phyloP scores from a whole-genome alignment of 1,284 basidiomycete genomes.

The Austroboletus sp. region DNA sequence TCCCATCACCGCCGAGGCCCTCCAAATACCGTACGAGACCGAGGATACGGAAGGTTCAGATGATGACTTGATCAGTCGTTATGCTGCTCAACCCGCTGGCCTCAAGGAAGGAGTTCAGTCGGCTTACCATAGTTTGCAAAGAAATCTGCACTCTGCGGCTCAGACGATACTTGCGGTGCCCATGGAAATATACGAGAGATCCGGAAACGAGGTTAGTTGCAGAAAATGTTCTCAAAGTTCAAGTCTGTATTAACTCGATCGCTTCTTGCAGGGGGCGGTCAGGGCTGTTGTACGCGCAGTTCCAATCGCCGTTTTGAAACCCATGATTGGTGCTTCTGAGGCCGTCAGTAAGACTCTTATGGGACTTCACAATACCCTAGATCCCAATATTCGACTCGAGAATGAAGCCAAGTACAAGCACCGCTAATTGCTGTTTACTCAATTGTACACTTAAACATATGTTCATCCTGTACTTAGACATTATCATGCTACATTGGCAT shows the following conservation, averaged over 20 bases:
- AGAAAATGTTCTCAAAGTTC: not conserved
- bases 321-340: conserved; percentile 94
- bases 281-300: conserved; percentile 91
- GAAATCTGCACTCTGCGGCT: conserved; percentile 85
- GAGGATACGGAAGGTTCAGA: conserved; percentile 36
- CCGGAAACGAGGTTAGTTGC: conserved; percentile 69
- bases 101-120: conserved; percentile 84
- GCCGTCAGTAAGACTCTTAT: conserved; percentile 92
- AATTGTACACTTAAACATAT: conserved; percentile 19
- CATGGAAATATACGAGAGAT: conserved; percentile 96
- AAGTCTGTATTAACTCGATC: not conserved
- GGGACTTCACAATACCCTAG: conserved; percentile 84
- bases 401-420: conserved; percentile 87
- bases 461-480: conserved; percentile 11
- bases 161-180: conserved; percentile 98
- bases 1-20: conserved; percentile 59
- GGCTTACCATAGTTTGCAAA: conserved; percentile 80
- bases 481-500: not conserved
- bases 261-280: conserved; percentile 65
- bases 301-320: conserved; percentile 91
- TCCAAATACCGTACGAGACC: conserved; percentile 43
- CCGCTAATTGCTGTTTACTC: conserved; percentile 35
- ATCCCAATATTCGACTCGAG: conserved; percentile 72
- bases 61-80: conserved; percentile 69
- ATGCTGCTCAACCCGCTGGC: conserved; percentile 83